phyloP scores from a whole-genome alignment of 1,139 yeast genomes.

The Candida pseudocylindracea region DNA sequence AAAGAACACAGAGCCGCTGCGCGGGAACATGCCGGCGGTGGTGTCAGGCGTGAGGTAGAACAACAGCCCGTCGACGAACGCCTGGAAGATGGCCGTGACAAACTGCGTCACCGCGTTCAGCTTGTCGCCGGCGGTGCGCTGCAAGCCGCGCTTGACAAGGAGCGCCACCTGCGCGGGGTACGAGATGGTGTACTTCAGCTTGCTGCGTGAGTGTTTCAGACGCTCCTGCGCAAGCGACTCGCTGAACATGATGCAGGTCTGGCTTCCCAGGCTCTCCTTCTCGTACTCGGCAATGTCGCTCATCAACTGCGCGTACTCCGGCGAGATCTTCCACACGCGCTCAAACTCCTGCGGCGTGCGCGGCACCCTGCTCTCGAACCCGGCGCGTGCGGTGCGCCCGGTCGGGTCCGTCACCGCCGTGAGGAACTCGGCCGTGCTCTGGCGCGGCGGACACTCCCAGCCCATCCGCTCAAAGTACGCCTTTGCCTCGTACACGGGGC shows the following conservation, averaged over 20 bases:
- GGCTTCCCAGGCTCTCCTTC: constrained; percentile 11
- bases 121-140: constrained; percentile 3
- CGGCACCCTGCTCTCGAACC: constrained; percentile 31
- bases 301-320: constrained; percentile 17
- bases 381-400: constrained; percentile 20
- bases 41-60: constrained; percentile 13
- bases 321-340: constrained; percentile 27
- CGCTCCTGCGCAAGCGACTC: neutral
- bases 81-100: neutral
- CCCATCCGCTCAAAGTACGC: constrained; percentile 39
- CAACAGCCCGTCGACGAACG: constrained; percentile 1
- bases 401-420: constrained; percentile 46
- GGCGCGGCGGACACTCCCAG: constrained; percentile 33
- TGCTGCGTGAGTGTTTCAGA: neutral
- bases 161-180: constrained; percentile 5
- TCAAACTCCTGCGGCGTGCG: constrained; percentile 34
- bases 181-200: neutral
- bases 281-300: constrained; percentile 20
- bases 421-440: constrained; percentile 44
- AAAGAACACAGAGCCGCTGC: constrained; percentile 36
- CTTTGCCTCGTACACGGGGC: constrained; percentile 29
- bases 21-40: constrained; percentile 27
- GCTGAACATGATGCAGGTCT: constrained; percentile 7
- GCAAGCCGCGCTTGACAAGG: constrained; percentile 23
- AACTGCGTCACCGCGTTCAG: neutral